Conservation (phyloP, 441 rosid species). For the Gossypium schwendimanii region DNA sequence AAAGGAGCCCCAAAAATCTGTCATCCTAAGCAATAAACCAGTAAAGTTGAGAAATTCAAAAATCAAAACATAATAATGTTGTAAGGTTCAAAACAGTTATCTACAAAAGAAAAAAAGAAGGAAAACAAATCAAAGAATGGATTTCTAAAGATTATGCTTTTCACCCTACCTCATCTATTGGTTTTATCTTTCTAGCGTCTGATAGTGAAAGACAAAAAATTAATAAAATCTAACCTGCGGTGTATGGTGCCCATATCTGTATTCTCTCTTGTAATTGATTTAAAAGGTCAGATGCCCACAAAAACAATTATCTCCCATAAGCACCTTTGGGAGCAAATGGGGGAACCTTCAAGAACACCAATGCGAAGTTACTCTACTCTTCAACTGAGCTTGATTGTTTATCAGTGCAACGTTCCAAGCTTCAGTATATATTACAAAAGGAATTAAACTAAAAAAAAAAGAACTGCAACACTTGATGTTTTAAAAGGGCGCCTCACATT, state of each 20-base stretch:
- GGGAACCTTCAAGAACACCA: slow-evolving; percentile 23
- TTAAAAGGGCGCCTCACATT: not conserved
- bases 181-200: not conserved
- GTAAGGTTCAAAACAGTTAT: slow-evolving; percentile 1
- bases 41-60: not conserved
- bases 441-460: not conserved
- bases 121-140: not conserved
- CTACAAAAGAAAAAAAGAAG: not conserved
- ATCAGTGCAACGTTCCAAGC: not conserved
- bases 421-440: not conserved
- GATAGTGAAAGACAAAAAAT: not conserved
- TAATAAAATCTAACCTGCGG: slow-evolving; percentile 46
- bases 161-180: not conserved
- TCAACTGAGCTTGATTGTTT: slow-evolving; percentile 10
- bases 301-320: slow-evolving; percentile 20
- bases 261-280: slow-evolving; percentile 18
- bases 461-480: not conserved
- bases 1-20: not conserved
- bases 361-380: not conserved
- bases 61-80: not conserved
- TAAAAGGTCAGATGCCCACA: slow-evolving; percentile 19
- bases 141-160: not conserved
- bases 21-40: not conserved
- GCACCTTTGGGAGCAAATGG: slow-evolving; percentile 19
- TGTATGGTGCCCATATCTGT: slow-evolving; percentile 42